phyloP scores from a whole-genome alignment of 495 filamentous ascomycete genomes.

The Pyrenula massariospora region DNA sequence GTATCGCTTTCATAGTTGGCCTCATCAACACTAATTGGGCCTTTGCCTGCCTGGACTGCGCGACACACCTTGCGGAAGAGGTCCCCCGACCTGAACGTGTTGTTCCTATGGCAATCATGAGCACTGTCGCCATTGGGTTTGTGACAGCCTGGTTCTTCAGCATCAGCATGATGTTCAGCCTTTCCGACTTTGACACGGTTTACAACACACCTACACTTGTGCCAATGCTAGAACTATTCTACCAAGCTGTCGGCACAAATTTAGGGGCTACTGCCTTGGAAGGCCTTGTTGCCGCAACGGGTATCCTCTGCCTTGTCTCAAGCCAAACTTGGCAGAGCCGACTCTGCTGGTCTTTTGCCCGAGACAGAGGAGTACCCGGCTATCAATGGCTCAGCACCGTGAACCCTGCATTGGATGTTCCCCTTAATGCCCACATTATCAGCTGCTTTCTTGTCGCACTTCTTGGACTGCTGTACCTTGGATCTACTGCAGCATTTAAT shows the following conservation, averaged over 20 bases:
- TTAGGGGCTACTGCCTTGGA: constrained; percentile 45
- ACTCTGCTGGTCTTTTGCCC: constrained; percentile 48
- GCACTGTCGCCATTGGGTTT: constrained; percentile 48
- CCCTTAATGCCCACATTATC: constrained; percentile 36
- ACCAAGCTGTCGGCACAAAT: constrained; percentile 37
- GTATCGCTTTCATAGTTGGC: constrained; percentile 55
- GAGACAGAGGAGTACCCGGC: constrained; percentile 43
- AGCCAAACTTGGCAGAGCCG: constrained; percentile 47
- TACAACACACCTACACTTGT: constrained; percentile 37
- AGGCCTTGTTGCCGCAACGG: constrained; percentile 41
- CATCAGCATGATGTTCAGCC: constrained; percentile 48
- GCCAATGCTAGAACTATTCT: constrained; percentile 46
- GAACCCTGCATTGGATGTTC: constrained; percentile 37
- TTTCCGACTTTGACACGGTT: constrained; percentile 36
- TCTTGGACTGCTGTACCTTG: constrained; percentile 43
- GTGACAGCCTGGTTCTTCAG: constrained; percentile 42
- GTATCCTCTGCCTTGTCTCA: constrained; percentile 42
- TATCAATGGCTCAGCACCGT: constrained; percentile 34
- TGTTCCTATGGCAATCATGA: constrained; percentile 42
- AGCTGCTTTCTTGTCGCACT: constrained; percentile 35
- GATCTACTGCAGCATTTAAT: constrained; percentile 41
- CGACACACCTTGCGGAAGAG: constrained; percentile 54
- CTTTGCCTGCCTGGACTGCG: constrained; percentile 49
- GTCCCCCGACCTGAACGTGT: constrained; percentile 33
- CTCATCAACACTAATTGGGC: constrained; percentile 51